These are phyloP conservation scores for Fonsecaea nubica DNA, from an alignment of 2,329 filamentous ascomycete genomes.

Conservation along the genomic window DNA sequence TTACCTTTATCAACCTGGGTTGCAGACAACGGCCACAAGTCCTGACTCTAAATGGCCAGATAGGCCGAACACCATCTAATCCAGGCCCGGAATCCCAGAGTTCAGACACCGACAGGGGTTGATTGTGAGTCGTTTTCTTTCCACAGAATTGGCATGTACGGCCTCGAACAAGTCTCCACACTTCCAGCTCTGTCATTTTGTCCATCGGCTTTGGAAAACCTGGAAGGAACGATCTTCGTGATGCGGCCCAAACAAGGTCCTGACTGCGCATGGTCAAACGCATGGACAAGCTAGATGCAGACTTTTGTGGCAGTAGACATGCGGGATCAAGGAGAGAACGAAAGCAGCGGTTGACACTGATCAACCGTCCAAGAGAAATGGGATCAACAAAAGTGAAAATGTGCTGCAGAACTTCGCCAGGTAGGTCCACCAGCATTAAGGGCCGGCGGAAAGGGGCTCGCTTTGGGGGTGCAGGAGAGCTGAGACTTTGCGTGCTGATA, in stretches of 20 bases:
- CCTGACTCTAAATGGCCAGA: slow-evolving; percentile 75
- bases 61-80: slow-evolving; percentile 62
- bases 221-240: slow-evolving; percentile 69
- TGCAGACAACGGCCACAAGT: slow-evolving; percentile 72
- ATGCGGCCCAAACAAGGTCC: slow-evolving; percentile 73
- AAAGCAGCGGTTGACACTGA: slow-evolving; percentile 72
- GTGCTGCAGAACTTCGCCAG: slow-evolving; percentile 69
- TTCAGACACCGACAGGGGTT: slow-evolving; percentile 40
- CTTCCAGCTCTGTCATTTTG: slow-evolving; percentile 71
- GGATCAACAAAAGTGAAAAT: slow-evolving; percentile 72
- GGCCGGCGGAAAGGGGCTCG: not conserved
- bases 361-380: slow-evolving; percentile 66
- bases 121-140: slow-evolving; percentile 43
- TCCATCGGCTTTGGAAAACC: slow-evolving; percentile 72
- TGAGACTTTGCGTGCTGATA: not conserved
- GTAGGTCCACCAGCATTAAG: slow-evolving; percentile 26
- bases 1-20: slow-evolving; percentile 69
- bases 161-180: slow-evolving; percentile 74
- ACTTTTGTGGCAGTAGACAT: slow-evolving; percentile 45
- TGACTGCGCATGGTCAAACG: slow-evolving; percentile 56
- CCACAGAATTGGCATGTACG: slow-evolving; percentile 72
- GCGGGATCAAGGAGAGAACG: slow-evolving; percentile 63
- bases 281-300: slow-evolving; percentile 44
- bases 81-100: slow-evolving; percentile 69
- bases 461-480: not conserved